Percentiles rank a stretch among this genome's conserved stretches.
These are phyloP conservation scores for Cadophora sp. DNA, from an alignment of 2,329 filamentous ascomycete genomes.

Conservation along the genomic window DNA sequence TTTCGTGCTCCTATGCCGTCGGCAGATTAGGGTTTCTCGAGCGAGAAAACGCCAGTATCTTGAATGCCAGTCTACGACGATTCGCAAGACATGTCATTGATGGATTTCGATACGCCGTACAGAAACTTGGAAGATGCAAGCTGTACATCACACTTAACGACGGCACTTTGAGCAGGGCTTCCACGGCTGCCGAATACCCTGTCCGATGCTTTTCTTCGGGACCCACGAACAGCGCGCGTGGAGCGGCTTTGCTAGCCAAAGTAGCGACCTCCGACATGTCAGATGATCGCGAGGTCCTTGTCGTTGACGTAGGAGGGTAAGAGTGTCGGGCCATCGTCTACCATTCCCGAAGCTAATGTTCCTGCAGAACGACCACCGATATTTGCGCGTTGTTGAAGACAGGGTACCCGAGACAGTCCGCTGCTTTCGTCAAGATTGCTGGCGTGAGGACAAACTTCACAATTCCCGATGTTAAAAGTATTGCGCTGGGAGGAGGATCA, in stretches of 20 bases:
- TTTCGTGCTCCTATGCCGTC: slow-evolving; percentile 58
- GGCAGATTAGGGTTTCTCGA: slow-evolving; percentile 58
- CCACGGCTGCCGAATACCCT: slow-evolving; percentile 60
- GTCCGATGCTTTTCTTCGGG: slow-evolving; percentile 68
- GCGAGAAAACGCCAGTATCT: slow-evolving; percentile 68
- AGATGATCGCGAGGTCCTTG: slow-evolving; percentile 44
- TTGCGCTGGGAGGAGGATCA: slow-evolving; percentile 63
- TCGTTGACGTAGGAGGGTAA: slow-evolving; percentile 61
- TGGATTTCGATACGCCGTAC: slow-evolving; percentile 60
- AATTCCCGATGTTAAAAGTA: slow-evolving; percentile 61
- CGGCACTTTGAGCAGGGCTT: slow-evolving; percentile 62
- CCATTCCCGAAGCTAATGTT: slow-evolving; percentile 19
- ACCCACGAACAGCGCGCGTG: slow-evolving; percentile 68
- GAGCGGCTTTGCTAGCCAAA: slow-evolving; percentile 62
- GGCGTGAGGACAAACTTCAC: slow-evolving; percentile 66
- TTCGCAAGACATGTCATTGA: slow-evolving; percentile 64
- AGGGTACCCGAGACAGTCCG: slow-evolving; percentile 65
- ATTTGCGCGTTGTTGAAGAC: slow-evolving; percentile 62
- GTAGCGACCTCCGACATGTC: slow-evolving; percentile 23
- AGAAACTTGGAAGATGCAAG: slow-evolving; percentile 53
- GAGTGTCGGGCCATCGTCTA: not conserved
- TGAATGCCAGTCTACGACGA: slow-evolving; percentile 66
- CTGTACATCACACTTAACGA: slow-evolving; percentile 68
- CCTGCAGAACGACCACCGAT: slow-evolving; percentile 61
- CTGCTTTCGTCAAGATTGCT: slow-evolving; percentile 62